Evolutionary conservation across 2,329 filamentous ascomycete species (phyloP).

Genomic region (Pseudodiploospora longispora): DNA sequence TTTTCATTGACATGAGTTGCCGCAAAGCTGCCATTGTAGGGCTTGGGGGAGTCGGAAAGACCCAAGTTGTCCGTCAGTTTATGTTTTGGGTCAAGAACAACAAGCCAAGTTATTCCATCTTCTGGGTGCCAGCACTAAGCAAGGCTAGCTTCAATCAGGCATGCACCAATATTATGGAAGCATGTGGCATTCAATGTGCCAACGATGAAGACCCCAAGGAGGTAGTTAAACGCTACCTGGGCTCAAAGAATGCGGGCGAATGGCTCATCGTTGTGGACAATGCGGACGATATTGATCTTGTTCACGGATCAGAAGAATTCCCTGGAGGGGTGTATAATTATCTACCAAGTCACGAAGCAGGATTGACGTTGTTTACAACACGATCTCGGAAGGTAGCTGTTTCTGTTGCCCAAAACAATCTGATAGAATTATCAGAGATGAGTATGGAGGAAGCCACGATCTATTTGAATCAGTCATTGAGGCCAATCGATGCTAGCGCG

Average conservation of each 20-base stretch:
- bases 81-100: conserved; percentile 28
- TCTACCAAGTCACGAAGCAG: conserved; percentile 21
- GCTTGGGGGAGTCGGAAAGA: conserved; percentile 32
- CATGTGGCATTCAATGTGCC: conserved; percentile 27
- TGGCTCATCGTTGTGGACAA: conserved; percentile 20
- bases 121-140: conserved; percentile 34
- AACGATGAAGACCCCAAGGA: conserved; percentile 50
- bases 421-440: conserved; percentile 23
- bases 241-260: conserved; percentile 16
- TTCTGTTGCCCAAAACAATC: conserved; percentile 15
- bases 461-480: conserved; percentile 19
- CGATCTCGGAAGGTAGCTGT: conserved; percentile 21
- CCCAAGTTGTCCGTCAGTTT: conserved; percentile 28
- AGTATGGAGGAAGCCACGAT: conserved; percentile 16
- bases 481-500: background rate
- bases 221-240: conserved; percentile 39
- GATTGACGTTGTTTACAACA: conserved; percentile 26
- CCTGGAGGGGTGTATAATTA: conserved; percentile 17
- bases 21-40: conserved; percentile 20
- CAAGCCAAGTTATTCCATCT: conserved; percentile 28
- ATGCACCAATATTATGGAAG: conserved; percentile 22
- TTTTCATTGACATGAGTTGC: background rate
- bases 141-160: conserved; percentile 27
- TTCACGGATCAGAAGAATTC: conserved; percentile 9
- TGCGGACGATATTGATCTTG: conserved; percentile 26